A percentile compares a stretch with the other conserved stretches of the same genome.
These are phyloP conservation scores for Aspergillus pseudotamarii DNA, from an alignment of 2,329 filamentous ascomycete species.

Conservation along the genomic window DNA sequence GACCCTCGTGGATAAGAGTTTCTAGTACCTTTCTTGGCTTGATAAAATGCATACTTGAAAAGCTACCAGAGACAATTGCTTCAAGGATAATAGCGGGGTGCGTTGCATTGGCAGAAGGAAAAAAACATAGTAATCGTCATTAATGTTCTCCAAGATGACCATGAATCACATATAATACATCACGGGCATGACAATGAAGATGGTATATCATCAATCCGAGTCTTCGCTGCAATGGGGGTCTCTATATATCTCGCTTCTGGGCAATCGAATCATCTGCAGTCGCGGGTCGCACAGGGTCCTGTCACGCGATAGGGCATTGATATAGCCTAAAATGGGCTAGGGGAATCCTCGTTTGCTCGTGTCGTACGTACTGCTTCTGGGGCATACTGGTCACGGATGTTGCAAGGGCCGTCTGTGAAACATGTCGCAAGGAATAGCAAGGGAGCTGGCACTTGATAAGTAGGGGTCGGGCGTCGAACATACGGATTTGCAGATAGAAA, in stretches of 20 bases:
- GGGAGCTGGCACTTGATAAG: neutral
- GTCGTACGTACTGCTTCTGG: neutral
- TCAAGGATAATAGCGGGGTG: neutral
- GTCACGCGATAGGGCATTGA: constrained; percentile 1
- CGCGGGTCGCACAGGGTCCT: constrained; percentile 14
- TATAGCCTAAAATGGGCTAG: neutral
- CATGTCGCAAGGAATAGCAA: constrained; percentile 1
- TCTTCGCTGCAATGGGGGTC: neutral
- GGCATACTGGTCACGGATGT: neutral
- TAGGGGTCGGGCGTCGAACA: constrained; percentile 2
- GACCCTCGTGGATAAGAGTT: neutral
- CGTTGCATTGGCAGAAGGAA: neutral
- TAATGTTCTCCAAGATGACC: neutral
- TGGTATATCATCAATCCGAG: neutral
- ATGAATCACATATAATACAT: constrained; percentile 1
- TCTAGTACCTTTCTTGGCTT: neutral
- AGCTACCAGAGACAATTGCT: neutral
- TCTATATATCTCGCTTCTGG: constrained; percentile 12
- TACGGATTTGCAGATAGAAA: neutral
- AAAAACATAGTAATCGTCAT: neutral
- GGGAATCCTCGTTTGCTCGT: neutral
- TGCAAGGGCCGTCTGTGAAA: neutral
- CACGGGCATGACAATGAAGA: neutral
- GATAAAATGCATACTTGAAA: neutral
- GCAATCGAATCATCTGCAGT: constrained; percentile 1